Conservation (phyloP, 2,329 filamentous ascomycete genomes). For the Pseudocercospora fijiensis region DNA sequence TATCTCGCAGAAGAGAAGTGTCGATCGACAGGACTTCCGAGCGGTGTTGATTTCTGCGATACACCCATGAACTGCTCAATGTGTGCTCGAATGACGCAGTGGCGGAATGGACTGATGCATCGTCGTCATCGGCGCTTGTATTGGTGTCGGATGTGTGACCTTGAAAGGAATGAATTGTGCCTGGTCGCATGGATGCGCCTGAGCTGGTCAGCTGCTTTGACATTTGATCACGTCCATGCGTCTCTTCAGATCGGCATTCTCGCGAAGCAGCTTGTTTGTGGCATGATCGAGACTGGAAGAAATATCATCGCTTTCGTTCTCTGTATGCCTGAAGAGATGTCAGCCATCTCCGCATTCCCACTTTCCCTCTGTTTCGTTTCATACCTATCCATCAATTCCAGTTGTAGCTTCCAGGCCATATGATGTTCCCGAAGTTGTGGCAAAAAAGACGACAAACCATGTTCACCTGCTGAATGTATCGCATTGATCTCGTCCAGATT, state of each 20-base stretch:
- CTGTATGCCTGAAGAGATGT: not conserved
- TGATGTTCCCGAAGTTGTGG: not conserved
- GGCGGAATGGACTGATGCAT: not conserved
- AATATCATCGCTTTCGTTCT: not conserved
- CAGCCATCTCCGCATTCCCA: not conserved
- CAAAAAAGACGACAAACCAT: not conserved
- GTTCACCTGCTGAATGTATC: not conserved
- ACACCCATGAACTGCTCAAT: not conserved
- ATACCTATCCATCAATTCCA: not conserved
- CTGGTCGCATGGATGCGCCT: not conserved
- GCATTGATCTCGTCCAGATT: not conserved
- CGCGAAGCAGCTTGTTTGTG: not conserved
- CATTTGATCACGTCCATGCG: not conserved
- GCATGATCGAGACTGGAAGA: not conserved
- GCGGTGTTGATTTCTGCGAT: not conserved
- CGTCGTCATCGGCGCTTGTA: no score
- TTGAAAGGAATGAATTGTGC: not conserved
- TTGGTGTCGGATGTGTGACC: not conserved
- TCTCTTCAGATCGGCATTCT: not conserved
- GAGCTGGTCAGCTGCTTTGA: not conserved
- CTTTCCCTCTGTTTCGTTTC: not conserved
- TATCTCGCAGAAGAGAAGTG: not conserved
- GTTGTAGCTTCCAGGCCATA: not conserved
- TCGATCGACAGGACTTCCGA: conserved; percentile 3
- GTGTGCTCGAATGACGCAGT: not conserved